phyloP scores from a whole-genome alignment of 148 eudicot species.

The Rhododendron vialii region DNA sequence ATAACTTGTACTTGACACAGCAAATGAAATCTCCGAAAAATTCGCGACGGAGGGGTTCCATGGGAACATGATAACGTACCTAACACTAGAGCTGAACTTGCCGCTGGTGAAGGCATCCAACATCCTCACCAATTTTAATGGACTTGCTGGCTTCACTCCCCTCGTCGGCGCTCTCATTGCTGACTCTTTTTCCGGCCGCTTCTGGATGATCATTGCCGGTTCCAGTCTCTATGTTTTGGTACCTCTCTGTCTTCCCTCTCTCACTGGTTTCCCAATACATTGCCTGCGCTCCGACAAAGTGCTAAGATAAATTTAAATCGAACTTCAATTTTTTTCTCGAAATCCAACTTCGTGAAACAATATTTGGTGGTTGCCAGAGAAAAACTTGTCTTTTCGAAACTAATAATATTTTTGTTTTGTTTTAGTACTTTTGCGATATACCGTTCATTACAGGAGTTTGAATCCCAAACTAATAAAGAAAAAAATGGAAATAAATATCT shows the following conservation, averaged over 20 bases:
- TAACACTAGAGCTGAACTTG: conserved; percentile 62
- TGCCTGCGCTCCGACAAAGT: neutral
- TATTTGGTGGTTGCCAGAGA: neutral
- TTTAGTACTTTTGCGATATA: too few relatives aligned
- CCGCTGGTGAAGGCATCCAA: conserved; percentile 76
- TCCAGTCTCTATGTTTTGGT: conserved; percentile 63
- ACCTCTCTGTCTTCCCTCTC: neutral
- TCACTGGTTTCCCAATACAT: neutral
- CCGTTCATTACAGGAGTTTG: too few relatives aligned
- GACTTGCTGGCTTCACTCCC: conserved; percentile 69
- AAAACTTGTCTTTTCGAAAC: neutral
- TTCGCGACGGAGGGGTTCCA: conserved; percentile 66
- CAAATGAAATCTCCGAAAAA: conserved; percentile 73
- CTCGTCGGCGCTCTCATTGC: conserved; percentile 71
- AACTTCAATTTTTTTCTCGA: neutral
- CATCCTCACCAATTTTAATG: conserved; percentile 61
- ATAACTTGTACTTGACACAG: conserved; percentile 30
- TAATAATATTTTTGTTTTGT: too few relatives aligned
- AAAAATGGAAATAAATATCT: too few relatives aligned
- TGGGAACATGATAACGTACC: conserved; percentile 75
- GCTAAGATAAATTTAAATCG: neutral
- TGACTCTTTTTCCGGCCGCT: conserved; percentile 69
- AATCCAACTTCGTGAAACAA: neutral
- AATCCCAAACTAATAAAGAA: too few relatives aligned
- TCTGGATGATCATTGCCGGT: conserved; percentile 67